phyloP scores from a whole-genome alignment of 139 green algal species.

The Haematococcus lacustris region DNA sequence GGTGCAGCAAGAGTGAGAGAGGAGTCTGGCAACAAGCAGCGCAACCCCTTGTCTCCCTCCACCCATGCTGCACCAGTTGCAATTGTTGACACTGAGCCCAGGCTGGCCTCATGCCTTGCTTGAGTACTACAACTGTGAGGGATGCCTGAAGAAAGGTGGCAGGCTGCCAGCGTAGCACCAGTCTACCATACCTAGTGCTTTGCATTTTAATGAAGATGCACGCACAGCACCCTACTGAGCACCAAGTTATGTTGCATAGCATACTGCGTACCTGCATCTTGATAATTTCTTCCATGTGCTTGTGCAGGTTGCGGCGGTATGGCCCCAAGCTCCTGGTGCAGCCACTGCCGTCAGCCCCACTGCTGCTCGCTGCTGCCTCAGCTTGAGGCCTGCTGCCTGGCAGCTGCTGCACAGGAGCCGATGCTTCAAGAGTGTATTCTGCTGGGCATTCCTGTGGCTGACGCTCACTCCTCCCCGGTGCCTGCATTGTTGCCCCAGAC shows the following conservation, averaged over 20 bases:
- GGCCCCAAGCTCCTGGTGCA: background rate
- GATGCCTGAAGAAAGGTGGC: background rate
- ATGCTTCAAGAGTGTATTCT: background rate
- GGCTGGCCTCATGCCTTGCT: background rate
- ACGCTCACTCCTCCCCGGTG: background rate
- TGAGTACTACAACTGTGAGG: background rate
- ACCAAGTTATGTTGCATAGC: too few relatives aligned
- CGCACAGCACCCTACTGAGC: background rate
- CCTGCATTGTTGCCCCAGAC: background rate
- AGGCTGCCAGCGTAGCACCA: background rate
- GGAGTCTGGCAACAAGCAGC: too few relatives aligned
- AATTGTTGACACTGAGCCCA: too few relatives aligned
- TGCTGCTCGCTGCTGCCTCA: background rate
- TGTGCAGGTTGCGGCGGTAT: conserved; percentile 17
- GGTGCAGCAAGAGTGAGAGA: too few relatives aligned
- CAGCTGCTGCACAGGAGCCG: background rate
- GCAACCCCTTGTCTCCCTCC: too few relatives aligned
- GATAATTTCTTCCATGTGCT: conserved; percentile 37
- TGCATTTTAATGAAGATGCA: background rate
- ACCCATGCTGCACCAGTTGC: too few relatives aligned
- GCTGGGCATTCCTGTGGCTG: background rate
- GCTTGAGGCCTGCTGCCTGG: background rate
- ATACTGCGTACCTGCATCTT: conserved; percentile 31
- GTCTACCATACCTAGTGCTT: background rate
- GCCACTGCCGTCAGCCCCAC: background rate